Percentiles rank a stretch among this genome's conserved stretches.
Conservation (phyloP, 2,329 filamentous ascomycete genomes). For the Nigrospora sphaerica region DNA sequence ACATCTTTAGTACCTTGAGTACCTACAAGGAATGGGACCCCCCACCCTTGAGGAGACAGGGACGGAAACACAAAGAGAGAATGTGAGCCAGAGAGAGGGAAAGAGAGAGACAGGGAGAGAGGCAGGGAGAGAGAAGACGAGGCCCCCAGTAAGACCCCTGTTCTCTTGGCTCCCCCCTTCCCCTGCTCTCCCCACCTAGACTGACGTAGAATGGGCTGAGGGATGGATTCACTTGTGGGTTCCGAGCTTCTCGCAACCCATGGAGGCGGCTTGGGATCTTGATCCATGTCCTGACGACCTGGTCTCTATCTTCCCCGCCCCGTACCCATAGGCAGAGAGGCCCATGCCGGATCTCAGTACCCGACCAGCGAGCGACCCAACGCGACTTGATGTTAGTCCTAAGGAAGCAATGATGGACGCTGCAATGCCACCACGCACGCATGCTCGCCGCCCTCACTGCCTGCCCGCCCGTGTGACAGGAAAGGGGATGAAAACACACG, state of each 20-base stretch:
- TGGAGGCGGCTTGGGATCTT: background rate
- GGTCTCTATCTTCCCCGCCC: background rate
- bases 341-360: constrained; percentile 2
- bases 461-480: background rate
- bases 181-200: constrained; percentile 1
- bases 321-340: background rate
- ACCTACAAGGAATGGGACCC: too few species aligned
- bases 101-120: too few species aligned
- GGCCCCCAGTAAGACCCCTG: too few species aligned
- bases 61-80: too few species aligned
- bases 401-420: background rate
- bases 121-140: too few species aligned
- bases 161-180: background rate
- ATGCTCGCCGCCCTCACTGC: too few species aligned
- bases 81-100: too few species aligned
- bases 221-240: background rate
- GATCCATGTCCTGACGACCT: background rate
- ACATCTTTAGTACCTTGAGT: too few species aligned
- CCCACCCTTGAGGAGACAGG: too few species aligned
- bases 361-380: background rate
- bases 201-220: constrained; percentile 2
- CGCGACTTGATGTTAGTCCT: background rate
- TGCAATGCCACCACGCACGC: background rate
- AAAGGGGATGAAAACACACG: background rate
- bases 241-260: background rate